Conservation (phyloP, 2,329 filamentous ascomycete genomes). For the Colletotrichum eremochloae region DNA sequence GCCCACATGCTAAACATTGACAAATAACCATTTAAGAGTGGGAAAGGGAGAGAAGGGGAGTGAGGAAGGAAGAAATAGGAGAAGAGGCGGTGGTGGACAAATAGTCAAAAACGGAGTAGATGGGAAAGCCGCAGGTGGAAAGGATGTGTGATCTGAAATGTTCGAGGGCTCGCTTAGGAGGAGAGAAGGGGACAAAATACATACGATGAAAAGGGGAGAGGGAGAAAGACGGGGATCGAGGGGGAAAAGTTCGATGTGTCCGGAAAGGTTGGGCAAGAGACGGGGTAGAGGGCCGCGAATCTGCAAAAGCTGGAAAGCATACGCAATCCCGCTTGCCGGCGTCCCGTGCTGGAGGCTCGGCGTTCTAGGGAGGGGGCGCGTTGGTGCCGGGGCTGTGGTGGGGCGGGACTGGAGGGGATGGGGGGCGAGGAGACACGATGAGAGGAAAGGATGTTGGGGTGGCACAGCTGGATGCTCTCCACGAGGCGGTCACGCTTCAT, state of each 20-base stretch:
- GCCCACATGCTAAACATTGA: constrained; percentile 9
- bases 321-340: constrained; percentile 43
- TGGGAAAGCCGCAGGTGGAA: constrained; percentile 7
- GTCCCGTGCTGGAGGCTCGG: constrained; percentile 42
- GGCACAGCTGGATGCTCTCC: constrained; percentile 18
- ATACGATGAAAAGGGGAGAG: constrained; percentile 13
- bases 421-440: background rate
- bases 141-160: background rate
- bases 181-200: constrained; percentile 4
- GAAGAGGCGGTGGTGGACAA: background rate
- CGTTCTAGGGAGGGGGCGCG: constrained; percentile 37
- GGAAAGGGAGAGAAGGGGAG: background rate
- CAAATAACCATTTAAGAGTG: background rate
- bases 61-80: background rate
- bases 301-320: constrained; percentile 41
- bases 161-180: background rate
- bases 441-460: constrained; percentile 23
- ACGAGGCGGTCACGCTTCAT: constrained; percentile 20
- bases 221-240: background rate
- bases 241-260: constrained; percentile 17
- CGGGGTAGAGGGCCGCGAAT: constrained; percentile 39
- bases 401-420: constrained; percentile 13
- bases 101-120: constrained; percentile 14
- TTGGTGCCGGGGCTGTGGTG: constrained; percentile 35
- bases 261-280: constrained; percentile 31